These are phyloP conservation scores for Neurospora terricola DNA, from an alignment of 495 filamentous ascomycete genomes.

Conservation along the genomic window DNA sequence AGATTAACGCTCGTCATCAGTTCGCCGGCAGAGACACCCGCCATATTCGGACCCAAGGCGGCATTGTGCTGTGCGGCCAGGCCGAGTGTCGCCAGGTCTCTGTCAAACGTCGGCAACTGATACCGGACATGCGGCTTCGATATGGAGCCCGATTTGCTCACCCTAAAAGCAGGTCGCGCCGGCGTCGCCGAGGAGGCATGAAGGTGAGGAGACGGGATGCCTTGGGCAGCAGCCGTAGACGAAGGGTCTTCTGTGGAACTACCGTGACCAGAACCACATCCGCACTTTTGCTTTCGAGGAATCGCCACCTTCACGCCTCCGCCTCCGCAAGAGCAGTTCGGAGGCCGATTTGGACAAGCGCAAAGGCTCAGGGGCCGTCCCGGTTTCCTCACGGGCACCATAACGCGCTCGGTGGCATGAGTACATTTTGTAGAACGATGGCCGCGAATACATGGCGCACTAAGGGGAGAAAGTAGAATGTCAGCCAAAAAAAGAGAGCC, in stretches of 20 bases:
- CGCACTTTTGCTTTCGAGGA: slow-evolving; percentile 39
- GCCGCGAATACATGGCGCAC: slow-evolving; percentile 75
- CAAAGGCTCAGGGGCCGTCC: slow-evolving; percentile 70
- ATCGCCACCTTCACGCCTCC: slow-evolving; percentile 43
- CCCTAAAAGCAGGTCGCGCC: slow-evolving; percentile 27
- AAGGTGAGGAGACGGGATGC: background rate
- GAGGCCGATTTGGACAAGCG: slow-evolving; percentile 46
- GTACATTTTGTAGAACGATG: slow-evolving; percentile 79
- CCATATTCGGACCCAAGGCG: slow-evolving; percentile 8
- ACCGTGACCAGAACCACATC: slow-evolving; percentile 21
- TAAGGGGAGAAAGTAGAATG: slow-evolving; percentile 21
- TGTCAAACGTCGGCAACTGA: slow-evolving; percentile 30
- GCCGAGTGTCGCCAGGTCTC: slow-evolving; percentile 32
- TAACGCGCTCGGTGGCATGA: slow-evolving; percentile 59
- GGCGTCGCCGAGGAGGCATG: slow-evolving; percentile 25
- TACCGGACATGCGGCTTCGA: slow-evolving; percentile 27
- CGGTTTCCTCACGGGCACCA: slow-evolving; percentile 72
- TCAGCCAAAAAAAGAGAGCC: slow-evolving; percentile 13
- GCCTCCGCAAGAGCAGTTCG: slow-evolving; percentile 42
- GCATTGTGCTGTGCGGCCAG: slow-evolving; percentile 13
- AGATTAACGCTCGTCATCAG: background rate
- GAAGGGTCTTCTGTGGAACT: slow-evolving; percentile 5
- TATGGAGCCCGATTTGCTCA: slow-evolving; percentile 25
- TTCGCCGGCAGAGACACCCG: background rate
- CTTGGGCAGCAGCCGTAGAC: slow-evolving; percentile 1